Conservation (phyloP, 192 early-diverging fungal genomes). For the Geranomyces michiganensis region DNA sequence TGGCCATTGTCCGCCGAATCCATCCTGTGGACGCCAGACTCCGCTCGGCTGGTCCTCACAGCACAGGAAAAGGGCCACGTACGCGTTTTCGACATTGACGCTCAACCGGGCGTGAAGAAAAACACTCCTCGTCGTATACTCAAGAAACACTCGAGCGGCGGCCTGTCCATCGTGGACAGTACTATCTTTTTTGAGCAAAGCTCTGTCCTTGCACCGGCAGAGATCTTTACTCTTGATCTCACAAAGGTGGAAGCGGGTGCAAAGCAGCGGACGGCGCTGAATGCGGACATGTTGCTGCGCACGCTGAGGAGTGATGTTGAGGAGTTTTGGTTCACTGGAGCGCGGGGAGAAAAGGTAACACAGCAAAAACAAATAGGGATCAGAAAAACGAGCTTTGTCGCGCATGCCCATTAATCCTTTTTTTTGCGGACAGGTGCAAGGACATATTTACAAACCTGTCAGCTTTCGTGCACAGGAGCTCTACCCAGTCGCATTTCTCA, state of each 20-base stretch:
- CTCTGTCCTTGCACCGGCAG: slow-evolving; percentile 11
- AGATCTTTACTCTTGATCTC: slow-evolving; percentile 17
- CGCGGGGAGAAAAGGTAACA: not conserved
- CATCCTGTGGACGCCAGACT: slow-evolving; percentile 64
- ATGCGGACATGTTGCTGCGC: slow-evolving; percentile 43
- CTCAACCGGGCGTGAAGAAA: slow-evolving; percentile 1
- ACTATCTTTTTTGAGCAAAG: slow-evolving; percentile 19
- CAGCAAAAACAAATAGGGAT: not conserved
- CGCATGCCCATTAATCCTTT: not conserved
- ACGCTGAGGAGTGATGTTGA: slow-evolving; percentile 41
- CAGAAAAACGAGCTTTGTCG: not conserved
- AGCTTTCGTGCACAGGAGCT: slow-evolving; percentile 55
- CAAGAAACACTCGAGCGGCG: slow-evolving; percentile 12
- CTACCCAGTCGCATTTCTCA: slow-evolving; percentile 76
- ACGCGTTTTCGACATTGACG: slow-evolving; percentile 56
- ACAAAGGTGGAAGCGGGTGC: not conserved
- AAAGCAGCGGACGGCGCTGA: slow-evolving; percentile 50
- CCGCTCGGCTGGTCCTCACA: slow-evolving; percentile 56
- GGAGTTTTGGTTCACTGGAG: slow-evolving; percentile 64
- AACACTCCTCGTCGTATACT: not conserved
- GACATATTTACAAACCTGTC: slow-evolving; percentile 70
- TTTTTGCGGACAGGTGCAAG: slow-evolving; percentile 46
- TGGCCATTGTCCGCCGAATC: slow-evolving; percentile 61
- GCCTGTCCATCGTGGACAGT: slow-evolving; percentile 5
- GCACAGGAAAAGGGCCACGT: slow-evolving; percentile 69